Evolutionary conservation across 2,329 filamentous ascomycete species (phyloP), one percentile per base, ranked within the genome.

Genomic region (Pseudogymnoascus sp.): DNA sequence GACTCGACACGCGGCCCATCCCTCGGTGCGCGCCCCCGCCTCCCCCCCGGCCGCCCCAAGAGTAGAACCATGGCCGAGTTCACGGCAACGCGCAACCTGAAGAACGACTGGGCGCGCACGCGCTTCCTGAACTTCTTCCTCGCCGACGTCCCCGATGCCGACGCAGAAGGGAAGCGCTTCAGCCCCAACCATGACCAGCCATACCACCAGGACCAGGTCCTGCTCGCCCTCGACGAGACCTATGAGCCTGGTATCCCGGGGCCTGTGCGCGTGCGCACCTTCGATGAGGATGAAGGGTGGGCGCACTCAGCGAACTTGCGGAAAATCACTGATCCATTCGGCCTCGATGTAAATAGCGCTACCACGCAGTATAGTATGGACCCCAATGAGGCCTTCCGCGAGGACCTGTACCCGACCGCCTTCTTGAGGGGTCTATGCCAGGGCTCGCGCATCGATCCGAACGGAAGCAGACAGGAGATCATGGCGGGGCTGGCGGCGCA

Each of bases 331-430:
- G 25, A 56, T 8, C 25, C 46, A 8, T 56, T 56, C 25, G 46
- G 46, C 1, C 5, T 56, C 8, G 46, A 56, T 5, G 4, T 34
- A 25, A 56, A 56, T 7, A 16, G 14, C 25, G 46, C 25, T 0
- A 56, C 46, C n/a, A 56, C 46, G 46, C 46, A 56, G 46, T 56
- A 56, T 18, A 56, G 46, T 18, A 56, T 56, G 46, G 46, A 56
- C 10, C 25, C 46, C 46, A 56, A 56, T 25, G 46, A 56, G 25
- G 46, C 46, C 7, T 56, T 56, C n/a, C 46, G 46, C 25, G 46
- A 56, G 46, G 46, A 34, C 25, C 25, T 56, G 8, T 56, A 56
- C 10, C n/a, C 46, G 46, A 56, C 25, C 4, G 2, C 25, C 8
- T 3, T 34, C 25, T 25, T 56, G 0, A 8, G 46, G 25, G 46